Percentiles rank a stretch among this genome's conserved stretches.
These are phyloP conservation scores for Coemansia sp. DNA, from an alignment of 192 early-diverging fungal species.

Conservation along the genomic window DNA sequence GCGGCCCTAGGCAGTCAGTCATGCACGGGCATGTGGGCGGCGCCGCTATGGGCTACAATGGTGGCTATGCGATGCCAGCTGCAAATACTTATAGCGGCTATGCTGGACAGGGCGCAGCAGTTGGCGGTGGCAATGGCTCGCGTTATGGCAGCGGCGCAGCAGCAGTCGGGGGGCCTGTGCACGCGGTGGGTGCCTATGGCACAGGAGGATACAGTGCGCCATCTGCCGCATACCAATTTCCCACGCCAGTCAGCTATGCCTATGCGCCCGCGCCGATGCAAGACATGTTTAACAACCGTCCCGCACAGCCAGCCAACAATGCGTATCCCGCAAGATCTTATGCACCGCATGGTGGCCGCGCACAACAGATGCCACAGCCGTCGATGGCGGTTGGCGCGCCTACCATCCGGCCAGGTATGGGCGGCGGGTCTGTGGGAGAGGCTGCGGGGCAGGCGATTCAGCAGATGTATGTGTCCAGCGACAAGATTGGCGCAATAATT, in stretches of 20 bases:
- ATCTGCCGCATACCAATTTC: constrained; percentile 39
- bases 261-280: constrained; percentile 29
- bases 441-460: constrained; percentile 45
- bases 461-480: constrained; percentile 53
- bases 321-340: constrained; percentile 21
- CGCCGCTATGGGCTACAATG: constrained; percentile 23
- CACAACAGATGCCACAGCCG: constrained; percentile 21
- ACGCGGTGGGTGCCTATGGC: constrained; percentile 18
- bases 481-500: constrained; percentile 52
- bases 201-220: constrained; percentile 20
- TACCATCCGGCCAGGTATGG: neutral
- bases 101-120: constrained; percentile 24
- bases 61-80: constrained; percentile 35
- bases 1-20: constrained; percentile 7
- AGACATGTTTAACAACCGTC: constrained; percentile 23
- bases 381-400: constrained; percentile 15
- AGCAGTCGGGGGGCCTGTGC: constrained; percentile 11
- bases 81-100: constrained; percentile 27
- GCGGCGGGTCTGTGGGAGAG: constrained; percentile 11
- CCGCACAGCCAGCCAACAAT: constrained; percentile 15
- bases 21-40: neutral
- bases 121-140: constrained; percentile 12
- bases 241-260: constrained; percentile 28
- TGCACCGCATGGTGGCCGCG: constrained; percentile 13
- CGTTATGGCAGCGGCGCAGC: constrained; percentile 25